A percentile compares a stretch with the other conserved stretches of the same genome.
Conservation (phyloP, 169 alveolate genomes). For the Plasmodium vinckei region DNA sequence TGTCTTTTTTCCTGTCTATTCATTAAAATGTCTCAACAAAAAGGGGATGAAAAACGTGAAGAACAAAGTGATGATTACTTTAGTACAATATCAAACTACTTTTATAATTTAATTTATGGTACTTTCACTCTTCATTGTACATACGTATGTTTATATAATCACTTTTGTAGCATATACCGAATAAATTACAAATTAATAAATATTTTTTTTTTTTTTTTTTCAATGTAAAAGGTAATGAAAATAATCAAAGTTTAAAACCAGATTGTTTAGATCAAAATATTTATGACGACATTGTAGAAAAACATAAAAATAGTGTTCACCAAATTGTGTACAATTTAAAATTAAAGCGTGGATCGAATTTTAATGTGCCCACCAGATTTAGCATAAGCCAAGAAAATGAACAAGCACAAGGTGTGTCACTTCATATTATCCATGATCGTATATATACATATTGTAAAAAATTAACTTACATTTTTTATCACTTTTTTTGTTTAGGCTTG, state of each 20-base stretch:
- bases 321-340: slow-evolving; percentile 64
- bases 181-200: too few species aligned
- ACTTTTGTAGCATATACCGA: too few species aligned
- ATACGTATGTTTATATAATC: not conserved
- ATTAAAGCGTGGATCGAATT: slow-evolving; percentile 32
- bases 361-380: slow-evolving; percentile 4
- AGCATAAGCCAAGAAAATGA: not conserved
- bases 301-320: slow-evolving; percentile 28
- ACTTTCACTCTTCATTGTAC: not conserved
- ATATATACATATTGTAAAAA: not conserved
- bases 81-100: slow-evolving; percentile 22
- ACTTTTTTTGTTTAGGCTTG: not conserved
- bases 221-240: slow-evolving; percentile 10
- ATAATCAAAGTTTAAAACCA: not conserved
- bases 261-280: not conserved
- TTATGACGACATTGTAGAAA: not conserved
- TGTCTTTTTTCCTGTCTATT: too few species aligned
- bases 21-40: too few species aligned
- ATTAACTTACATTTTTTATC: too few species aligned
- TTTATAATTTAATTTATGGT: slow-evolving; percentile 33
- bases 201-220: slow-evolving; percentile 26
- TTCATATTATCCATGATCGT: not conserved
- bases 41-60: slow-evolving; percentile 1
- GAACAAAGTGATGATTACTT: slow-evolving; percentile 31
- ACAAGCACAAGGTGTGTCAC: not conserved